Evolutionary conservation across 2,329 filamentous ascomycete genomes (phyloP).

Genomic region (Botrytis cinerea): DNA sequence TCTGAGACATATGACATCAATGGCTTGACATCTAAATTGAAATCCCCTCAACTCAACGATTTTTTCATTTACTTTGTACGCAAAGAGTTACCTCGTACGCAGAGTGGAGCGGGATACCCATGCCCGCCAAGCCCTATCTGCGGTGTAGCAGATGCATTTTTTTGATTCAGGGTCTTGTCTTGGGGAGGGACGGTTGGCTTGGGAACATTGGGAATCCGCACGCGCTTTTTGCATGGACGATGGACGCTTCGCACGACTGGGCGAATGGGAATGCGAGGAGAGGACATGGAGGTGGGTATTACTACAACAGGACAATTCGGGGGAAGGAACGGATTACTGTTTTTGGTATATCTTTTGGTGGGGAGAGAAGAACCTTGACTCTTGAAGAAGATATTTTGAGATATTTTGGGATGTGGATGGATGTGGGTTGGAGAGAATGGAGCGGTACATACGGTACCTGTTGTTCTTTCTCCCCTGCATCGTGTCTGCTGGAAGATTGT

Average conservation of each 20-base stretch:
- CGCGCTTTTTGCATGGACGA: not conserved
- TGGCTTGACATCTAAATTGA: conserved; percentile 5
- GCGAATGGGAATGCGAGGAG: not conserved
- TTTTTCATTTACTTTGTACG: not conserved
- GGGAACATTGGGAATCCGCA: not conserved
- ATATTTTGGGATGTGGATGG: not conserved
- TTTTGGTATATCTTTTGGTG: not conserved
- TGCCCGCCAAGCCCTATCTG: not conserved
- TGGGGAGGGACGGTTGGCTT: not conserved
- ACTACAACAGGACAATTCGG: not conserved
- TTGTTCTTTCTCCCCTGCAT: not conserved
- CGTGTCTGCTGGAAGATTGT: not conserved
- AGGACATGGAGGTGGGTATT: not conserved
- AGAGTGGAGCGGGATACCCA: not conserved
- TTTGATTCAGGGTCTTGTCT: conserved; percentile 8
- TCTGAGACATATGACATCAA: conserved; percentile 14
- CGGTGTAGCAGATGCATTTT: not conserved
- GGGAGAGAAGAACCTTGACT: not conserved
- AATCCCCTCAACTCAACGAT: not conserved
- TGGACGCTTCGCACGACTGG: not conserved
- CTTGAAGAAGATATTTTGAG: not conserved
- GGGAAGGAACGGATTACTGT: not conserved
- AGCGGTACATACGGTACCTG: not conserved
- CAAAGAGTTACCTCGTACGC: not conserved
- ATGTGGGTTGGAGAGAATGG: not conserved